Evolutionary conservation across 2,329 filamentous ascomycete genomes (phyloP), one percentile per base, ranked within the genome.

Genomic region (Neopestalotiopsis sp.): DNA sequence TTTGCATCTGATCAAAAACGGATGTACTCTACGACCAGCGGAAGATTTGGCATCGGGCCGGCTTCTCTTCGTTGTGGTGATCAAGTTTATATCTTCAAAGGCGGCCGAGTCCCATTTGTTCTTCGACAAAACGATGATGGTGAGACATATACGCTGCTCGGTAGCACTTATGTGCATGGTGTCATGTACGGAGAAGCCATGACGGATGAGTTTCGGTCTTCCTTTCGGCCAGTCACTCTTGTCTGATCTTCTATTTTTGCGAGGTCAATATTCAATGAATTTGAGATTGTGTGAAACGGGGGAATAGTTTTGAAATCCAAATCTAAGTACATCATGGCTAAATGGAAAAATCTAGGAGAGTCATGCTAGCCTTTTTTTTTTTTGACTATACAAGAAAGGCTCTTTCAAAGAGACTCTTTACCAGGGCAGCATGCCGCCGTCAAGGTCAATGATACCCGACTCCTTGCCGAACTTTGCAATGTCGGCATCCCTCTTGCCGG

Each of bases 401-500:
- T 53, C n/a, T 53, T 20, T 7, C n/a, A 53, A 53, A 53, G 45
- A 53, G 17, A 53, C 5, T 17, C 9, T 61, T n/a, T 69, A 75
- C 74, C 72, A 75, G 13, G 73, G 71, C 38, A 71, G 7, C 5
- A 75, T 40, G 2, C 73, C 72, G 2, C 72, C 74, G 14, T 75
- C 74, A 17, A 74, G 30, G 45, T 72, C 69, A 1, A 74, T 53
- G 17, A 53, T 53, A 10, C 45, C 45, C 45, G 45, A 53, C 45
- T 53, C 42, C 69, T 73, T 72, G 3, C 71, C 74, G 56, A 71
- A 75, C 67, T 75, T 76, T 24, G 62, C 74, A 1, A 74, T 65
- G 24, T 78, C 74, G 0, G 10, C 73, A 38, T 79, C 78, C 62
- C 76, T 73, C 62, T 75, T 75, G 3, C 78, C 79, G 30, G 67